These are phyloP conservation scores for Lactifluus volemus DNA, from an alignment of 768 basidiomycete genomes.

Conservation along the genomic window DNA sequence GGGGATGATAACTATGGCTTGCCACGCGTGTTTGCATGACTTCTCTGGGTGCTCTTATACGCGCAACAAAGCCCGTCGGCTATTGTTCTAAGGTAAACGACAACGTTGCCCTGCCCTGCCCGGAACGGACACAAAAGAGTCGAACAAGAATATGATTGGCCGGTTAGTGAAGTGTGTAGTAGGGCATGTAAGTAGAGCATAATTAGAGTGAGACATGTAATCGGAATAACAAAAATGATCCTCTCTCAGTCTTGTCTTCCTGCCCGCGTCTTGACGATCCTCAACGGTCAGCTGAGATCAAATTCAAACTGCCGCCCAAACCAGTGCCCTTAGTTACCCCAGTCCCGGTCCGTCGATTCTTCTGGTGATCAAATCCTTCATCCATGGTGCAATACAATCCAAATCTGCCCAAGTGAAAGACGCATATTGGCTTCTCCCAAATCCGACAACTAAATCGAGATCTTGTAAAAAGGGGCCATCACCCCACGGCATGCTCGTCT, in stretches of 20 bases:
- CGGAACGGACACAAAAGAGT: not conserved
- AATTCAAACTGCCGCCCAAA: not conserved
- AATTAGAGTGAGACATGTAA: slow-evolving; percentile 11
- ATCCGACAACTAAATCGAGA: slow-evolving; percentile 38
- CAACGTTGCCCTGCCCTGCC: not conserved
- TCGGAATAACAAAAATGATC: not conserved
- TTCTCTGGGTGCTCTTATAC: slow-evolving; percentile 3
- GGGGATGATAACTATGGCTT: not conserved
- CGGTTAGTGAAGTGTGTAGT: not conserved
- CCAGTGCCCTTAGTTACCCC: not conserved
- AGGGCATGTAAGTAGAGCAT: not conserved
- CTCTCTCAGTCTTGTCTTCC: not conserved
- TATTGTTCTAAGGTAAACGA: slow-evolving; percentile 5
- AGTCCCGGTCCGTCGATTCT: slow-evolving; percentile 66
- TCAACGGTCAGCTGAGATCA: not conserved
- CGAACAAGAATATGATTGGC: not conserved
- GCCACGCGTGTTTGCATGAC: not conserved
- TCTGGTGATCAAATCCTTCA: slow-evolving; percentile 54
- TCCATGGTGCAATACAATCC: slow-evolving; percentile 69
- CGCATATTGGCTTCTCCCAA: slow-evolving; percentile 50
- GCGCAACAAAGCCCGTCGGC: not conserved
- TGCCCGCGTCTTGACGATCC: too few species aligned
- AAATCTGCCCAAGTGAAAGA: slow-evolving; percentile 67
- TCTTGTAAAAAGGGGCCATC: slow-evolving; percentile 36
- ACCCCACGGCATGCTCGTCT: slow-evolving; percentile 31